Evolutionary conservation across 1,284 basidiomycete genomes (phyloP), one percentile per base, ranked within the genome.

Genomic region (Ustanciosporium gigantosporum): DNA sequence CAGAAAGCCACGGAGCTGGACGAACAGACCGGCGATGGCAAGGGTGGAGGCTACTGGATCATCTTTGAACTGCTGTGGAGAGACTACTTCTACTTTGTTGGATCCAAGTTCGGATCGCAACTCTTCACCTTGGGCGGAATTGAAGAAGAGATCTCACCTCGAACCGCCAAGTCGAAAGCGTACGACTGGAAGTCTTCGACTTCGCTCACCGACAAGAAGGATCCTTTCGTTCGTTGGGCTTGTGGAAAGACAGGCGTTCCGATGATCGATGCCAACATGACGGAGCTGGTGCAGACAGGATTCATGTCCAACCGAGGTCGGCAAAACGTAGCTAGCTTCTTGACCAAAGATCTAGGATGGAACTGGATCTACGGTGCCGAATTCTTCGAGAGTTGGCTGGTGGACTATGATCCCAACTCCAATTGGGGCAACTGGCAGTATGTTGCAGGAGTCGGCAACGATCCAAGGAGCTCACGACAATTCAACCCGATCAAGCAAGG

Each of bases 281-380:
- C 43, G 24, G 71, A 74, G 44, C 46, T 74, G 13, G 61, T 68
- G 21, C 46, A 68, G 25, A 74, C 71, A n/a, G 71, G 82, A n/a
- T 83, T 82, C 70, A 83, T 83, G 80, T 81, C 79, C 46, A 84
- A 84, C 66, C 51, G 71, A 6, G 70, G 67, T 8, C 43, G 69
- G 5, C 69, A 74, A 32, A 74, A 73, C 37, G 70, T 72, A 17
- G 69, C 70, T 4, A 41, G 31, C 13, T 66, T 73, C 37, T 43
- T 74, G 7, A 68, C 66, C 37, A 72, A 74, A 36, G 70, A 72
- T 46, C 41, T 74, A 2, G 53, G 60, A 24, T 70, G 53, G 49
- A 70, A 74, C 29, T 74, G 70, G 71, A 34, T 41, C 7, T 36
- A 60, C 13, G 71, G 71, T 16, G 70, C 71, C 21, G 71, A 74